phyloP scores from a whole-genome alignment of 2,329 filamentous ascomycete species.

The Ophiostoma novo-ulmi region DNA sequence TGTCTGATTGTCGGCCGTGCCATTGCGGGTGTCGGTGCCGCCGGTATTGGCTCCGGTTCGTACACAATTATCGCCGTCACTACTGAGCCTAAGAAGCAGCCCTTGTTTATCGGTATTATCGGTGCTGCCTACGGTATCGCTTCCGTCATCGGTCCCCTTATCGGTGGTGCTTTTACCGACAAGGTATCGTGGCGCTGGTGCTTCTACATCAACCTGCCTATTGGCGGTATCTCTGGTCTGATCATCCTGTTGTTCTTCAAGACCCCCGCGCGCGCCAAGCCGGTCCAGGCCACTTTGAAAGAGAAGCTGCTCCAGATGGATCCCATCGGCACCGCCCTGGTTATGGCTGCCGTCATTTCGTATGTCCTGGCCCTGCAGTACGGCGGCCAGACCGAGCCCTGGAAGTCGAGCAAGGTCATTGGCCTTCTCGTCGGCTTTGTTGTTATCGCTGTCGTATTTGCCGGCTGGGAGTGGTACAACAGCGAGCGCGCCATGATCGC shows the following conservation, averaged over 20 bases:
- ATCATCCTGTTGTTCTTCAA: slow-evolving; percentile 36
- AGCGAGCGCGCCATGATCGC: slow-evolving; percentile 49
- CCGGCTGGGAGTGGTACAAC: slow-evolving; percentile 33
- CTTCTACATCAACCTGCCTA: slow-evolving; percentile 35
- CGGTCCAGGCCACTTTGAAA: slow-evolving; percentile 31
- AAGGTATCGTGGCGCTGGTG: slow-evolving; percentile 32
- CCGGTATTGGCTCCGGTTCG: slow-evolving; percentile 38
- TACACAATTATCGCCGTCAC: slow-evolving; percentile 40
- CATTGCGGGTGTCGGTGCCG: slow-evolving; percentile 44
- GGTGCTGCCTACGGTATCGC: slow-evolving; percentile 30
- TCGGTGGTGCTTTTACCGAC: slow-evolving; percentile 31
- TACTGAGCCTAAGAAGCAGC: slow-evolving; percentile 28
- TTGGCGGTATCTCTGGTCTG: slow-evolving; percentile 30
- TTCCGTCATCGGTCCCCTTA: slow-evolving; percentile 31
- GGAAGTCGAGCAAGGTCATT: slow-evolving; percentile 35
- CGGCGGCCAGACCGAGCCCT: slow-evolving; percentile 39
- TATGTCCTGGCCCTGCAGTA: slow-evolving; percentile 42
- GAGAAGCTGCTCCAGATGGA: slow-evolving; percentile 44
- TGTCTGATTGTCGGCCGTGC: slow-evolving; percentile 50
- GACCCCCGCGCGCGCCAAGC: slow-evolving; percentile 34
- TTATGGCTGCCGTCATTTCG: slow-evolving; percentile 39
- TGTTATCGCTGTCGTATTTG: slow-evolving; percentile 32
- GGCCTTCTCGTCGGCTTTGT: slow-evolving; percentile 35
- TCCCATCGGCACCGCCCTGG: slow-evolving; percentile 36
- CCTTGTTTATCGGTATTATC: slow-evolving; percentile 32